These are phyloP conservation scores for Neurospora sp. DNA, from an alignment of 2,329 filamentous ascomycete genomes.

Conservation along the genomic window DNA sequence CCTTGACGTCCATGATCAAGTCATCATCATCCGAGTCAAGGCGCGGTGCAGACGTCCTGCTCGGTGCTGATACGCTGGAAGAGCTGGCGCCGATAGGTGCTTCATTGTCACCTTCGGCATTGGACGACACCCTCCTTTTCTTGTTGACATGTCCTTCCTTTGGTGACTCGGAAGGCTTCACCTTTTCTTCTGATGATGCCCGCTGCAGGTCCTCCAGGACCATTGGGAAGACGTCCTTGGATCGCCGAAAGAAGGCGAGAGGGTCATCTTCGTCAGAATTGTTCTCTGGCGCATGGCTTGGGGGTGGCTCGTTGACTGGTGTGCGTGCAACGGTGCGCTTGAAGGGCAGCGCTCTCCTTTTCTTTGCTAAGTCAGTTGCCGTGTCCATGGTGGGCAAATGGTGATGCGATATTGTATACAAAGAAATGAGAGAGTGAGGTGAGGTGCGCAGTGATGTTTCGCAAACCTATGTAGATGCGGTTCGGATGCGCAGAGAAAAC, in stretches of 20 bases:
- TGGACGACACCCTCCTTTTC: constrained; percentile 2
- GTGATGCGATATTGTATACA: background rate
- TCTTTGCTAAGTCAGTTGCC: constrained; percentile 12
- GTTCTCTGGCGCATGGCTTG: background rate
- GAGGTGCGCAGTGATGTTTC: background rate
- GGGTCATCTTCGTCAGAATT: constrained; percentile 22
- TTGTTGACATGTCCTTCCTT: constrained; percentile 4
- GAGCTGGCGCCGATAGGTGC: background rate
- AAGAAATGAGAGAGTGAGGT: background rate
- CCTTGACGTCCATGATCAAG: constrained; percentile 15
- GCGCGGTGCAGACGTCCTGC: background rate
- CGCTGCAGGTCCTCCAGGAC: constrained; percentile 18
- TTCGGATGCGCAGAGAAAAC: background rate
- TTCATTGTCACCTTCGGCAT: background rate
- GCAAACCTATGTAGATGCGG: background rate
- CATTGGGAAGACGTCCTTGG: constrained; percentile 38
- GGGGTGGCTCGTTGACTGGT: background rate
- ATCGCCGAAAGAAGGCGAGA: constrained; percentile 40
- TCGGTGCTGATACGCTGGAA: background rate
- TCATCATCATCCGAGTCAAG: constrained; percentile 11
- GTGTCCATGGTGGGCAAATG: background rate
- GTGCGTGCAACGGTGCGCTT: constrained; percentile 17
- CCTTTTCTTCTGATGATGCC: background rate
- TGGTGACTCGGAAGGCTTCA: constrained; percentile 5
- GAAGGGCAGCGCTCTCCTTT: constrained; percentile 18